phyloP scores from a whole-genome alignment of 768 basidiomycete genomes.

The Candolleomyces eurysporus region DNA sequence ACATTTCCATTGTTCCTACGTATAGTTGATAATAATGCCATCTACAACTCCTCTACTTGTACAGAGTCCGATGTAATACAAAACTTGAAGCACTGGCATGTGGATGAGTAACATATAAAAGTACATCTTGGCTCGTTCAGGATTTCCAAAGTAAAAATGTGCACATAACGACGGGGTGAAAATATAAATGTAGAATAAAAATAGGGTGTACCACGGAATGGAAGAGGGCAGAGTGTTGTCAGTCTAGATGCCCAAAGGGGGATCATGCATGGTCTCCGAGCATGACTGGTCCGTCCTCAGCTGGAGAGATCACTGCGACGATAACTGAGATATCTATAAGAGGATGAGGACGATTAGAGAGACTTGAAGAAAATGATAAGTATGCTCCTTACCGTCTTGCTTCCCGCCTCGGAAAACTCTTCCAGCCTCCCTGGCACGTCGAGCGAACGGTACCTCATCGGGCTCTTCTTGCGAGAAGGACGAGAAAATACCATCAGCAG shows the following conservation, averaged over 20 bases:
- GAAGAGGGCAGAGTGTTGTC: background rate
- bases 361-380: background rate
- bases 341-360: background rate
- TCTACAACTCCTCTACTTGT: background rate
- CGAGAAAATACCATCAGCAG: slow-evolving; percentile 5
- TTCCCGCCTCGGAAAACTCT: slow-evolving; percentile 78
- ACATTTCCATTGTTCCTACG: too few species aligned
- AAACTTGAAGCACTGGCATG: too few species aligned
- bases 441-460: slow-evolving; percentile 77
- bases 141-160: background rate
- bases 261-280: background rate
- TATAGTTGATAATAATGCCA: background rate
- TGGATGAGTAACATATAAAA: too few species aligned
- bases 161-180: background rate
- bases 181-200: background rate
- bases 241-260: too few species aligned
- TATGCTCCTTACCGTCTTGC: slow-evolving; percentile 60
- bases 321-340: slow-evolving; percentile 37
- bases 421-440: slow-evolving; percentile 75
- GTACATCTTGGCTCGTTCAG: background rate
- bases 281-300: background rate
- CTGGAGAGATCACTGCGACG: slow-evolving; percentile 34
- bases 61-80: background rate
- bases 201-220: background rate
- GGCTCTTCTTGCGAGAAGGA: slow-evolving; percentile 14